Base-by-base conservation (phyloP, 208 protist species). In the Acanthamoeba healyi region DNA sequence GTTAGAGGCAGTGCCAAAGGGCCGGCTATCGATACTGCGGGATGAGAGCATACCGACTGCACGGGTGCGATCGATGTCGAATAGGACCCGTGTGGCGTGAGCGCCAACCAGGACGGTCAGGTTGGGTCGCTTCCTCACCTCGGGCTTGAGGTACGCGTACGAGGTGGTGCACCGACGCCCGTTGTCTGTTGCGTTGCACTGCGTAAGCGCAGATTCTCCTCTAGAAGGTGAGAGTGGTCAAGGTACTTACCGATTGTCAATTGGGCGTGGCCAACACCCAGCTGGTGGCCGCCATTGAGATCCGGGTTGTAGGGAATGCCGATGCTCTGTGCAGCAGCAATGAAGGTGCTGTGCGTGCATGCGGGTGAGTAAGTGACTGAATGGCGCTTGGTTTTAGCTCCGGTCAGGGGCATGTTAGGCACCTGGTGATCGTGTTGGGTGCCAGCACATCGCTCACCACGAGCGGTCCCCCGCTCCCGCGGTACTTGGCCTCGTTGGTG, bases 251-350 rank as follows among this genome's bases (percentile, higher is more conserved):
- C 38, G 32, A 87, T 86, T 5, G 42, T 87, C 46, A 94, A n/a
- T 26, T 94, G 90, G 5, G 90, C 65, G 74, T 86, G 46, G n/a
- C 67, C 65, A 2, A 94, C 61, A 38, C 90, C 90, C 26, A 87
- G 34, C 29, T 87, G 65, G 0, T 38, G 12, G 9, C 22, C n/a
- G 5, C 70, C 90, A 38, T 94, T 94, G 70, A 51, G 26, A 26
- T 94, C 90, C 5, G 36, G 19, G 40, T 94, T 94, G 74, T 46
- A 93, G 5, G 87, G 87, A 51, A 93, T 93, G 17, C 87, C 87
- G 29, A 88, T 32, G 19, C 81, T 88, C 44, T 65, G 44, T 4
- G 81, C 81, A 6, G 49, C 81, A 36, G 44, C 49, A 29, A 88
- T 56, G 56, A 51, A 93, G 2, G 42, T 58, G n/a, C 87, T 93